Conservation (phyloP, 2,329 filamentous ascomycete genomes). For the Pseudopyrenochaeta lycopersici region DNA sequence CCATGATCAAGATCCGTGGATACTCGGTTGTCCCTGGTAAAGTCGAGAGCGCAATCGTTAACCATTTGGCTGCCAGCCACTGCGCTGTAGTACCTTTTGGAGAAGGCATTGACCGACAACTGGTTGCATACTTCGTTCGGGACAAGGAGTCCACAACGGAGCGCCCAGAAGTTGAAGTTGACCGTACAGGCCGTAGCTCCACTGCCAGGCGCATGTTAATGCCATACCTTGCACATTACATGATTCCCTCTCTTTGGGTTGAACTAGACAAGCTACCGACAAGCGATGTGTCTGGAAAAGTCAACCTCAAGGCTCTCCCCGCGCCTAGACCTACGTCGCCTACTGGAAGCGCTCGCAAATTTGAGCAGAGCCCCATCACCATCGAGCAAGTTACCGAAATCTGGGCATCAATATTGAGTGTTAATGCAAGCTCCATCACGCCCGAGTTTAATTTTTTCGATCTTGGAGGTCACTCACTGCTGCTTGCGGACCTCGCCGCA, state of each 20-base stretch:
- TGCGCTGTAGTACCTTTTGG: conserved; percentile 79
- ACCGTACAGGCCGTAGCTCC: conserved; percentile 76
- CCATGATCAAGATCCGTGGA: conserved; percentile 83
- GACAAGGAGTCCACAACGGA: conserved; percentile 68
- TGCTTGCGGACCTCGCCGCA: conserved; percentile 79
- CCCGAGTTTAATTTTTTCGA: conserved; percentile 82
- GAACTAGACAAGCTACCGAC: conserved; percentile 76
- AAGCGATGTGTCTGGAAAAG: conserved; percentile 81
- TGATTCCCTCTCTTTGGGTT: conserved; percentile 83
- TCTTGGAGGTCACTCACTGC: conserved; percentile 79
- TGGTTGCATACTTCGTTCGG: conserved; percentile 79
- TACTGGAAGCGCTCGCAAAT: conserved; percentile 55
- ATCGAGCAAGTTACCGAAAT: conserved; percentile 73
- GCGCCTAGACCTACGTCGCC: conserved; percentile 64
- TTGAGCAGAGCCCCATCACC: conserved; percentile 70
- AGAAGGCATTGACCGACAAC: conserved; percentile 76
- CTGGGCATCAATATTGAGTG: conserved; percentile 76
- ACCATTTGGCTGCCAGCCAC: conserved; percentile 73
- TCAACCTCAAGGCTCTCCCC: conserved; percentile 76
- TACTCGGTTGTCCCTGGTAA: conserved; percentile 82
- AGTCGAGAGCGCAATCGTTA: conserved; percentile 76
- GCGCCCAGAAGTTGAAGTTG: conserved; percentile 70
- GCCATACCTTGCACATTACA: conserved; percentile 78
- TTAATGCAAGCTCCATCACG: conserved; percentile 70
- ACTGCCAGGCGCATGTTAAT: conserved; percentile 71